These are phyloP conservation scores for Pinguiococcus pyrenoidosus DNA, from an alignment of 108 stramenopile species.

Conservation along the genomic window DNA sequence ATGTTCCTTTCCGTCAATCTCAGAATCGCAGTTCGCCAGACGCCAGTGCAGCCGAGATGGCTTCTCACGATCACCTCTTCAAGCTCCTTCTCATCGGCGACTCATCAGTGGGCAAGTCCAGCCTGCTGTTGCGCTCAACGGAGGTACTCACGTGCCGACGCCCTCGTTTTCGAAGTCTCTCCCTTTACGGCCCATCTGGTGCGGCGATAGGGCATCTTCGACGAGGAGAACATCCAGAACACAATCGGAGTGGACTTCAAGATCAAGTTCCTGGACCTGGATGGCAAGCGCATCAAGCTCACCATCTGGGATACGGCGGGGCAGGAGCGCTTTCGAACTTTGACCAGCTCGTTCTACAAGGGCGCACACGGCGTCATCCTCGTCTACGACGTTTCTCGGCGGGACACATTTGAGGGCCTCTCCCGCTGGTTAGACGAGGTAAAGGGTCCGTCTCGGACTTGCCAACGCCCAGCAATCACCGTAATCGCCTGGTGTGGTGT, in stretches of 20 bases:
- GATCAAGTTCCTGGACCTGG: slow-evolving; percentile 39
- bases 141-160: too few relatives aligned
- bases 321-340: slow-evolving; percentile 95
- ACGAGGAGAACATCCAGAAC: slow-evolving; percentile 86
- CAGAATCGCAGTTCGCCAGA: too few relatives aligned
- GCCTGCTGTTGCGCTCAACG: slow-evolving; percentile 90
- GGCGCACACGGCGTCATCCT: slow-evolving; percentile 98
- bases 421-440: slow-evolving; percentile 93
- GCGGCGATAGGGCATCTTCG: slow-evolving; percentile 94
- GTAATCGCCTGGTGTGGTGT: too few relatives aligned
- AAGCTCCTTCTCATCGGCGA: slow-evolving; percentile 97
- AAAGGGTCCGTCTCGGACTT: too few relatives aligned
- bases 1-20: too few relatives aligned
- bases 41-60: too few relatives aligned
- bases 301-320: slow-evolving; percentile 97
- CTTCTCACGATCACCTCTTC: slow-evolving; percentile 95
- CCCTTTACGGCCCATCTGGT: too few relatives aligned
- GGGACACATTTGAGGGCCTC: slow-evolving; percentile 94
- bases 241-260: slow-evolving; percentile 81
- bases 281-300: slow-evolving; percentile 67
- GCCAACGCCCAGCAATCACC: too few relatives aligned
- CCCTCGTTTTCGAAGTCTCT: too few relatives aligned
- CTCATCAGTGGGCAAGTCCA: slow-evolving; percentile 89
- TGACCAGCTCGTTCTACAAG: slow-evolving; percentile 91
- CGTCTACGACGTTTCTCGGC: slow-evolving; percentile 92